Evolutionary conservation across 1,139 yeast genomes (phyloP).

Genomic region (Debaryomycetaceae sp.): DNA sequence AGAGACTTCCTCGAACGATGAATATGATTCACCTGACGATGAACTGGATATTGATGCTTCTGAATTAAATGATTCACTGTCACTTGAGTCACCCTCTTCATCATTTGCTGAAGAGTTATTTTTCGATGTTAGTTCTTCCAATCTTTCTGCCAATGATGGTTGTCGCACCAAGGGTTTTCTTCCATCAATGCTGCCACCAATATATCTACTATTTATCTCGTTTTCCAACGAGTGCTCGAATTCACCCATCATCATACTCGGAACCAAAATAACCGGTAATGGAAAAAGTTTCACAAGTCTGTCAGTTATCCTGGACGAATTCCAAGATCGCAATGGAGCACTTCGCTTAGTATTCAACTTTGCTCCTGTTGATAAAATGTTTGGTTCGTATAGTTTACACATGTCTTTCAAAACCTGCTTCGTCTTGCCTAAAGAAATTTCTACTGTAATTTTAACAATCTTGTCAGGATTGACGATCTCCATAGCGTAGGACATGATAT

Average conservation of each 20-base stretch:
- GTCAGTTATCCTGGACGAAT: constrained; percentile 59
- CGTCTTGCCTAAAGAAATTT: constrained; percentile 58
- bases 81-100: constrained; percentile 2
- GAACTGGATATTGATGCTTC: constrained; percentile 13
- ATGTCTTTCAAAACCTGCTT: constrained; percentile 57
- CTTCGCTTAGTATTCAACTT: constrained; percentile 45
- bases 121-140: not conserved
- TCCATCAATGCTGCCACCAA: constrained; percentile 1
- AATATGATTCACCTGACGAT: constrained; percentile 30
- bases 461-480: constrained; percentile 45
- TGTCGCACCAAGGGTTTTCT: not conserved
- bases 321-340: constrained; percentile 60
- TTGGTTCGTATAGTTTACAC: constrained; percentile 62
- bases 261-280: constrained; percentile 66
- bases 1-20: constrained; percentile 40
- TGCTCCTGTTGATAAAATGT: constrained; percentile 58
- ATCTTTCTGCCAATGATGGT: not conserved
- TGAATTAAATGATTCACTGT: constrained; percentile 17
- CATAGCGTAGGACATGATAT: constrained; percentile 47
- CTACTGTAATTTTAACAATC: constrained; percentile 58
- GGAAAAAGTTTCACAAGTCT: constrained; percentile 60
- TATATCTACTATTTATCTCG: constrained; percentile 16
- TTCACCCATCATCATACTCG: constrained; percentile 57
- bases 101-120: not conserved
- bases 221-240: constrained; percentile 42